Evolutionary conservation across 352 stramenopile species (phyloP).

Genomic region (Phytopythium ostracodes): DNA sequence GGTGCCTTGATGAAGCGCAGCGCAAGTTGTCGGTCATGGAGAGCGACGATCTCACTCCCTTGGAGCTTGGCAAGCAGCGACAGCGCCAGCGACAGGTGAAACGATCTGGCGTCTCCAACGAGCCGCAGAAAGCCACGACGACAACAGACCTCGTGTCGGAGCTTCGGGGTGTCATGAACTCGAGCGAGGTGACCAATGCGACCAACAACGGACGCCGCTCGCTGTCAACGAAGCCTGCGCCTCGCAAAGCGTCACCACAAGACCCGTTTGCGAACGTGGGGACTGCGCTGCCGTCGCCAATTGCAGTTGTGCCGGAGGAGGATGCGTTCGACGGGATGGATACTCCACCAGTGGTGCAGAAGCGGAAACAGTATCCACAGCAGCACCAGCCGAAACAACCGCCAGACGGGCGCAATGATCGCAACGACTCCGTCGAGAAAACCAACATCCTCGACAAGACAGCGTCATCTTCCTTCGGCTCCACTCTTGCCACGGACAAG

Average conservation of each 20-base stretch:
- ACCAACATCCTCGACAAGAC: conserved; percentile 1
- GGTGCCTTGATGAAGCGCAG: conserved; percentile 51
- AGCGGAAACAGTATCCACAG: neutral
- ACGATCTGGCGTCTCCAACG: neutral
- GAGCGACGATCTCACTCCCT: conserved; percentile 41
- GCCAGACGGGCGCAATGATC: neutral
- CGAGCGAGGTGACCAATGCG: conserved; percentile 42
- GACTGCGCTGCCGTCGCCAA: conserved; percentile 6
- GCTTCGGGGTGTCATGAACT: conserved; percentile 63
- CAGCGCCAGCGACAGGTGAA: conserved; percentile 3
- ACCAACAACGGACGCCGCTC: conserved; percentile 21
- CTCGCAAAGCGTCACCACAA: neutral
- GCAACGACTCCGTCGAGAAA: neutral
- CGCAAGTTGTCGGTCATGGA: conserved; percentile 59
- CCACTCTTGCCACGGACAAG: neutral
- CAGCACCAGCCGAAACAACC: neutral
- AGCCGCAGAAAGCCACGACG: conserved; percentile 19
- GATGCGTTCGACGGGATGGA: conserved; percentile 1
- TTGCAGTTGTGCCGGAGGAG: conserved; percentile 8
- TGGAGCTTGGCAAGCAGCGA: conserved; percentile 4
- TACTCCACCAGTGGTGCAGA: neutral
- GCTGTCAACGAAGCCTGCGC: conserved; percentile 9
- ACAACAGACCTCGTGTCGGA: conserved; percentile 52
- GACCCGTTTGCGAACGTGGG: conserved; percentile 7
- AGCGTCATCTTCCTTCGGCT: conserved; percentile 1